Conservation (phyloP, 208 protist species). For the Novymonas esmeraldas region DNA sequence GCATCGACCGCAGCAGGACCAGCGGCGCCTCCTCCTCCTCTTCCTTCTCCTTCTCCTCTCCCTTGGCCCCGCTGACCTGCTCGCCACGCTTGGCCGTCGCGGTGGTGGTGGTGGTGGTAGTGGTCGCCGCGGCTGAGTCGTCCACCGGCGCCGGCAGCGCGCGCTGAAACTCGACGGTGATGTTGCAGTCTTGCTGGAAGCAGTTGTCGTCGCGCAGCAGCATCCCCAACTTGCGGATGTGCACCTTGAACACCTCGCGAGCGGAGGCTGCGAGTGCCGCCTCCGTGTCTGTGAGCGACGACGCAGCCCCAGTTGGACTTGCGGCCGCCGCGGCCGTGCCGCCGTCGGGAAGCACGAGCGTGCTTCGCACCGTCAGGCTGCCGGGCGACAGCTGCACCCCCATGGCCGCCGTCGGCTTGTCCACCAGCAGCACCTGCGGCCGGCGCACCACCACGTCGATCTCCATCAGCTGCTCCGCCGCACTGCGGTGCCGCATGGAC, state of each 20-base stretch:
- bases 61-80: too few relatives aligned
- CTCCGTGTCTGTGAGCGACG: slow-evolving; percentile 6
- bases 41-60: not conserved
- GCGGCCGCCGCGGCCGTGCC: not conserved
- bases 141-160: slow-evolving; percentile 10
- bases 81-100: not conserved
- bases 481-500: slow-evolving; percentile 31
- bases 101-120: not conserved
- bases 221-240: slow-evolving; percentile 35
- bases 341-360: slow-evolving; percentile 29
- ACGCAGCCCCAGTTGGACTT: not conserved
- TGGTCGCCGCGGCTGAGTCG: not conserved
- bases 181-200: slow-evolving; percentile 46
- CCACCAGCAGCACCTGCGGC: slow-evolving; percentile 58
- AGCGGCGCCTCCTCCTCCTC: not conserved
- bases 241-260: slow-evolving; percentile 36
- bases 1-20: slow-evolving; percentile 18
- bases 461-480: slow-evolving; percentile 48
- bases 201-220: slow-evolving; percentile 33
- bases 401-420: slow-evolving; percentile 36
- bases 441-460: slow-evolving; percentile 66
- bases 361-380: slow-evolving; percentile 53
- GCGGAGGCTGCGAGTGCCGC: not conserved
- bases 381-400: slow-evolving; percentile 66
- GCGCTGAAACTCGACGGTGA: slow-evolving; percentile 34